Evolutionary conservation across 2,329 filamentous ascomycete genomes (phyloP), one percentile per base, ranked within the genome.

Genomic region (Hymenoscyphus salicellus): DNA sequence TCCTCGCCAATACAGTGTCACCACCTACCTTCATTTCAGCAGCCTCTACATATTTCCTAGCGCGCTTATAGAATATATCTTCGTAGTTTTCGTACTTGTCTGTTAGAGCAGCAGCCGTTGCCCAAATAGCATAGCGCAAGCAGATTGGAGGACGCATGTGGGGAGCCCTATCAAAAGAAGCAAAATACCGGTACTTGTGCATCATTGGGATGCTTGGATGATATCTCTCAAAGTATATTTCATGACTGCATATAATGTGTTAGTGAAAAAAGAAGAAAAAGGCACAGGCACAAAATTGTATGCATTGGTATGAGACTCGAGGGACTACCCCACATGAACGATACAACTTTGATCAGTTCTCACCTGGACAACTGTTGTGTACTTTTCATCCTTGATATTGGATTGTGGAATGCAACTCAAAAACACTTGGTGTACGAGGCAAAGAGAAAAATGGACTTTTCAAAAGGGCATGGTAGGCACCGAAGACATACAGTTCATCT

Each of bases 121-220:
- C 85, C 92, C 93, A 97, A 75, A 97, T 91, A 28, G 88, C 89
- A 76, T 97, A 97, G 72, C 93, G 86, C 52, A 97, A 79, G 72
- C 87, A 91, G 73, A 96, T 86, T 0, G 93, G 91, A 2, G 94
- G 93, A 63, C 91, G 88, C 81, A 89, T 86, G 64, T 90, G 84
- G 1, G 91, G 87, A 2, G 88, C 82, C 2, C 81, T 81, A 72
- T 93, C 89, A 77, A 95, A 89, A 2, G 89, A 84, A 33, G 90
- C 86, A 65, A 90, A 80, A 74, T 92, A 97, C 43, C 91, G 86
- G 20, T 85, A 85, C 38, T 87, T 87, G 72, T 97, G 92, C 49
- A 97, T 83, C 70, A 97, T 85, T 3, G 93, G 92, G 36, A 90
- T 76, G 49, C 88, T 87, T 17, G 86, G 83, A 72, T 96, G 88